Base-by-base conservation (phyloP, 2,329 filamentous ascomycete genomes). In the Pseudohalonectria lignicola region DNA sequence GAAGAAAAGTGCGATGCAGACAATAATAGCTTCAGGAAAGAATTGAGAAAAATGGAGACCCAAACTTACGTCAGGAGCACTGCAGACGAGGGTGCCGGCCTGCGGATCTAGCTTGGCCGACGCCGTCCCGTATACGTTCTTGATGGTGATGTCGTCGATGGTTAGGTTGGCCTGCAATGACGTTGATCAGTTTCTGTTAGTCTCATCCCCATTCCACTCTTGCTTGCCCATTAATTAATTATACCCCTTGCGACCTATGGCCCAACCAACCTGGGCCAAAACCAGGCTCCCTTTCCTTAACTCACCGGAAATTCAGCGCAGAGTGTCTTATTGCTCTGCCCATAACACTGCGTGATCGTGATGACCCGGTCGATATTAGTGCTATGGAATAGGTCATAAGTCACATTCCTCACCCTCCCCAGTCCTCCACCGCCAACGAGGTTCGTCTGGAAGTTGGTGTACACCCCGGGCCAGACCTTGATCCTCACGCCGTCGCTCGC, bases 301-400 rank as follows among this genome's bases (percentile, higher is more conserved):
- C 30, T 31, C 15, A 31, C 30, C 3, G 75, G 76, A 47, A 60
- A 73, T 53, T 71, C 47, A 31, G 71, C 66, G 57, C 76, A 80
- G n/a, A 78, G 62, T 3, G 74, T 77, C 36, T 71, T 49, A 48
- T 80, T 79, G 43, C 62, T 69, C 55, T 79, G 73, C 8, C 54
- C 54, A 41, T 58, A 57, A 47, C 56, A 59, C 46, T 56, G 54
- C 34, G 55, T 55, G 42, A 79, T 62, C 46, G 77, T 70, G 44
- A 79, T 74, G 5, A 71, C 72, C 46, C 75, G 78, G 53, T 80
- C 76, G 47, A 76, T 72, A 44, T 79, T 78, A 19, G 63, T 55
- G 42, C 77, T 62, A 18, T 49, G 48, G 59, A 78, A 71, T 42
- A 64, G 65, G 41, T 76, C 67, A 6, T 34, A 34, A 18, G 32